phyloP scores from a whole-genome alignment of 2,329 filamentous ascomycete genomes.

The Xylaria digitata region DNA sequence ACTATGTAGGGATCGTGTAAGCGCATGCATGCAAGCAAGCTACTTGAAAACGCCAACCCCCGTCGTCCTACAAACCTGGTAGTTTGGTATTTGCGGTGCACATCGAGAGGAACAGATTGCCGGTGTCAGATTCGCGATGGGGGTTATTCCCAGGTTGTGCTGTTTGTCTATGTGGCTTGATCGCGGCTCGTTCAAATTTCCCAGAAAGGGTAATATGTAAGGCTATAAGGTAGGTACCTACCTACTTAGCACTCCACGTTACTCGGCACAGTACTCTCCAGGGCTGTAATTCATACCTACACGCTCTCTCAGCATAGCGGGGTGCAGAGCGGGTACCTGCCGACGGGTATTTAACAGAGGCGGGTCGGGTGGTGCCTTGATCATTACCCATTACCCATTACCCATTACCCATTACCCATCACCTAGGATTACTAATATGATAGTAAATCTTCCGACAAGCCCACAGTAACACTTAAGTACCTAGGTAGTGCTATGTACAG shows the following conservation, averaged over 20 bases:
- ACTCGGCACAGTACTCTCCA: too few species aligned
- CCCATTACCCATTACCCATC: neutral
- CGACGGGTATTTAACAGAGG: conserved; percentile 31
- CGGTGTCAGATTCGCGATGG: neutral
- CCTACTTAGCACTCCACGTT: too few species aligned
- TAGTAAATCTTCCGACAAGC: neutral
- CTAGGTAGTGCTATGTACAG: neutral
- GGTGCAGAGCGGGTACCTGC: conserved; percentile 39
- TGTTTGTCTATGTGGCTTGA: conserved; percentile 38
- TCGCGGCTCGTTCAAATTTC: conserved; percentile 32
- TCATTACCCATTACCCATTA: neutral
- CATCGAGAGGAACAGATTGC: conserved; percentile 21
- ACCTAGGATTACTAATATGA: neutral
- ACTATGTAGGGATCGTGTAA: conserved; percentile 12
- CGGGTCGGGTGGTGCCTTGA: conserved; percentile 13
- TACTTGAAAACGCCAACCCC: conserved; percentile 12
- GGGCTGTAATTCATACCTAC: too few species aligned
- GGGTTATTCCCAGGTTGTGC: conserved; percentile 9
- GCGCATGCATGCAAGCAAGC: conserved; percentile 20
- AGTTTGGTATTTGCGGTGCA: conserved; percentile 11
- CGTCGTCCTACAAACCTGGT: neutral
- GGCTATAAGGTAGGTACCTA: conserved; percentile 13
- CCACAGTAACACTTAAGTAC: too few species aligned
- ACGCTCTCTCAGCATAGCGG: conserved; percentile 18
- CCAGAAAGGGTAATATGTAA: neutral